Evolutionary conservation across 441 rosid genomes (phyloP).

Genomic region (Macaranga tanarius): DNA sequence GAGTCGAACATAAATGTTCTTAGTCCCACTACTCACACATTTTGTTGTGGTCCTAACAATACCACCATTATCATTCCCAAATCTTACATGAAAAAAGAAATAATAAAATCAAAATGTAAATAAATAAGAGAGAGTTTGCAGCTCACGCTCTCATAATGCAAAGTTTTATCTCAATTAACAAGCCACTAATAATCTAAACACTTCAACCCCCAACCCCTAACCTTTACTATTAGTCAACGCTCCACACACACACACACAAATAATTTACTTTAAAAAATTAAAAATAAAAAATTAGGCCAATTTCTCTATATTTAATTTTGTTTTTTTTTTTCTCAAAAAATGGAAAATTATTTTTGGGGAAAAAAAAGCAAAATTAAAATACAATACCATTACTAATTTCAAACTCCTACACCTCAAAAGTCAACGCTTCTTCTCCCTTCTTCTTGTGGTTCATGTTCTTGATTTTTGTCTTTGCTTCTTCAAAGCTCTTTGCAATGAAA

Average conservation of each 20-base stretch:
- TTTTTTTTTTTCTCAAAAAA: neutral
- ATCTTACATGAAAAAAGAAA: too few species aligned
- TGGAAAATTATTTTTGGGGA: neutral
- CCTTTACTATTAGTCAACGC: constrained; percentile 8
- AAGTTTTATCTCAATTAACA: neutral
- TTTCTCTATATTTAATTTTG: neutral
- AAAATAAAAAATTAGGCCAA: neutral
- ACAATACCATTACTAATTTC: constrained; percentile 17
- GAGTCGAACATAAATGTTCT: neutral
- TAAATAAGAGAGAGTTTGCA: neutral
- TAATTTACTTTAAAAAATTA: neutral
- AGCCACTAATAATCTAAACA: neutral
- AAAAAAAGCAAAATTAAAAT: neutral
- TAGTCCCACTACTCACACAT: neutral
- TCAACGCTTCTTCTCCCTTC: constrained; percentile 55
- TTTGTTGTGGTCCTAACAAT: neutral
- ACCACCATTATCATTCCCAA: neutral
- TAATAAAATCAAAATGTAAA: neutral
- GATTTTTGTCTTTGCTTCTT: constrained; percentile 22
- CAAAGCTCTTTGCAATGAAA: constrained; percentile 32
- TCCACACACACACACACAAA: neutral
- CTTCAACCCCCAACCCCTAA: neutral
- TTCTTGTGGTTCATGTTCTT: constrained; percentile 24
- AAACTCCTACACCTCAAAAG: constrained; percentile 38
- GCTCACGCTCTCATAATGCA: constrained; percentile 8